Conservation (phyloP, 2,329 filamentous ascomycete genomes). For the Pseudogymnoascus verrucosus region DNA sequence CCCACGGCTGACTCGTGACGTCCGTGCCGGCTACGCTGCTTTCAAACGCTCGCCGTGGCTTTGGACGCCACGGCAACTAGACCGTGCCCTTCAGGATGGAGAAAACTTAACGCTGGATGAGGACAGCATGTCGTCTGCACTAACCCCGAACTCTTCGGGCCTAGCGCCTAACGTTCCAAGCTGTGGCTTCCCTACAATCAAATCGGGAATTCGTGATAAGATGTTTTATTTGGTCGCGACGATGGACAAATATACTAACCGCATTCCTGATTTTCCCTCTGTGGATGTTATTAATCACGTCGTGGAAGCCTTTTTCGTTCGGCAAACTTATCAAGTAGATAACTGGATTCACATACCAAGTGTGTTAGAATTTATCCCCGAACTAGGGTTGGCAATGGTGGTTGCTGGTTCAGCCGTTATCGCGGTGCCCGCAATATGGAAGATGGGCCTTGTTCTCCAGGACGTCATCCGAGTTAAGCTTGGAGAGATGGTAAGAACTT, state of each 20-base stretch:
- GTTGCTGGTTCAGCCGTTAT: not conserved
- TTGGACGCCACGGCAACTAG: constrained; percentile 15
- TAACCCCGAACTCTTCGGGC: constrained; percentile 10
- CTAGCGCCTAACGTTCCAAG: not conserved
- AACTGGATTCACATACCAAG: not conserved
- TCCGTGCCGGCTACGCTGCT: constrained; percentile 16
- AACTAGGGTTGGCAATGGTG: not conserved
- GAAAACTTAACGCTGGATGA: constrained; percentile 17
- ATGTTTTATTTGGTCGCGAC: not conserved
- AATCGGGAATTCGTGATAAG: not conserved
- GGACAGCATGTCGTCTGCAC: constrained; percentile 15
- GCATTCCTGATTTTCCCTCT: not conserved
- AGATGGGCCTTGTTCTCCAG: constrained; percentile 8
- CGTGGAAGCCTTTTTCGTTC: constrained; percentile 2
- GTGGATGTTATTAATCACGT: constrained; percentile 4
- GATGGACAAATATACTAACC: not conserved
- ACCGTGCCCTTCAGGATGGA: constrained; percentile 15
- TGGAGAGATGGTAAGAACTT: not conserved
- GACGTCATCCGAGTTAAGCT: not conserved
- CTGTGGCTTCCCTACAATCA: not conserved
- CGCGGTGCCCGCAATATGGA: constrained; percentile 1
- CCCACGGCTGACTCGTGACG: constrained; percentile 1
- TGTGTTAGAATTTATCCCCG: not conserved
- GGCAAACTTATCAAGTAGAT: not conserved
- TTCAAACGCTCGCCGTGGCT: constrained; percentile 20